Evolutionary conservation across 768 basidiomycete species (phyloP), one percentile per base, ranked within the genome.

Genomic region (Amanita molliuscula): DNA sequence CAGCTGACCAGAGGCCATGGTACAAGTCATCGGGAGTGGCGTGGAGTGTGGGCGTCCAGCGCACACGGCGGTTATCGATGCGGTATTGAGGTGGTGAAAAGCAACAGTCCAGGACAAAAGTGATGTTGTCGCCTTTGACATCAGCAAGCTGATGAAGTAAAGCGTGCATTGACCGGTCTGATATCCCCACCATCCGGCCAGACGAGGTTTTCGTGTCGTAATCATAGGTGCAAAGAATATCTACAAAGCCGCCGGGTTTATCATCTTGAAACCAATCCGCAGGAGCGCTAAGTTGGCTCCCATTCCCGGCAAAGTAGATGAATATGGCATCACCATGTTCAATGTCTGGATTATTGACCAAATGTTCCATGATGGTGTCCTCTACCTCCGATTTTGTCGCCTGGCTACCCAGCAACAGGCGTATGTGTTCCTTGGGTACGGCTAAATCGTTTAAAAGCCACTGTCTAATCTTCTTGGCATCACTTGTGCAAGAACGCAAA

Each of bases 261-360:
- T 66, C 67, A 34, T 63, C 62, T 53, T 72, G 69, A 58, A 74
- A 78, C 84, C 84, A 85, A 45, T 72, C 77, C 31, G 64, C 61
- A 44, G 82, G 82, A n/a, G 79, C 74, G 11, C 67, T 61, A 37
- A 81, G 59, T 48, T 62, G 70, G 58, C 79, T 81, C 21, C 84
- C 84, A 59, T 85, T 82, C n/a, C 84, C 84, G 33, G 84, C 81
- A 58, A 84, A 86, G 57, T 82, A 86, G 44, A 86, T 61, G 54
- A 86, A 55, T 35, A 86, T 72, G 28, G 84, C 78, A 52, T 85
- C 83, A 20, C 78, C 83, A 21, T 61, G 65, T 43, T 76, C 72
- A 46, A 86, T 81, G 25, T 63, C 64, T 6, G 74, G 65, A 57
- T 86, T 85, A 60, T 79, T 77, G 54, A 79, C 67, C 33, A 86